These are phyloP conservation scores for Paramecium octaurelia DNA, from an alignment of 73 alveolate genomes.

Conservation along the genomic window DNA sequence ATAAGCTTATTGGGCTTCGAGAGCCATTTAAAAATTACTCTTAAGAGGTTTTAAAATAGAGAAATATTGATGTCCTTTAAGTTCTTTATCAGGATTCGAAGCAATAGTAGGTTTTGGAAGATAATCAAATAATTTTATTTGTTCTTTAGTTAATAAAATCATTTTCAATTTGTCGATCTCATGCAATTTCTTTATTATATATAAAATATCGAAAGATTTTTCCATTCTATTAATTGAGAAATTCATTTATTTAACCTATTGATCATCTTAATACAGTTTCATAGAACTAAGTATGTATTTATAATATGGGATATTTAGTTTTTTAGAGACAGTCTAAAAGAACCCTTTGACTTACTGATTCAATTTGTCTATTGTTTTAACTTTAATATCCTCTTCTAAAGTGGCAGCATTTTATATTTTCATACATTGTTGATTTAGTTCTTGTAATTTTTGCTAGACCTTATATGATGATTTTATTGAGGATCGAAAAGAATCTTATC, in stretches of 20 bases:
- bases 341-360: background rate
- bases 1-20: background rate
- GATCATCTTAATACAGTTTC: background rate
- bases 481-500: background rate
- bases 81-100: background rate
- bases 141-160: background rate
- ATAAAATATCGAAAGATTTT: conserved; percentile 4
- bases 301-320: background rate
- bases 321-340: background rate
- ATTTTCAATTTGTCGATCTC: conserved; percentile 19
- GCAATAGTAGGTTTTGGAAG: conserved; percentile 21
- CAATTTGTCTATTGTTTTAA: background rate
- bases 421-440: background rate
- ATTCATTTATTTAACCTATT: background rate
- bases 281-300: background rate
- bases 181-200: background rate
- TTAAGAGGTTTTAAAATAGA: background rate
- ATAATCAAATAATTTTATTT: background rate
- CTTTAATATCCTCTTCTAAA: background rate
- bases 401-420: background rate
- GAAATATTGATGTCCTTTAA: background rate
- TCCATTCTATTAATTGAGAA: background rate
- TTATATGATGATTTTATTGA: background rate
- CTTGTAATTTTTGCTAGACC: background rate
- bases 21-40: background rate